Evolutionary conservation across 768 basidiomycete genomes (phyloP).

Genomic region (Boletus coccyginus): DNA sequence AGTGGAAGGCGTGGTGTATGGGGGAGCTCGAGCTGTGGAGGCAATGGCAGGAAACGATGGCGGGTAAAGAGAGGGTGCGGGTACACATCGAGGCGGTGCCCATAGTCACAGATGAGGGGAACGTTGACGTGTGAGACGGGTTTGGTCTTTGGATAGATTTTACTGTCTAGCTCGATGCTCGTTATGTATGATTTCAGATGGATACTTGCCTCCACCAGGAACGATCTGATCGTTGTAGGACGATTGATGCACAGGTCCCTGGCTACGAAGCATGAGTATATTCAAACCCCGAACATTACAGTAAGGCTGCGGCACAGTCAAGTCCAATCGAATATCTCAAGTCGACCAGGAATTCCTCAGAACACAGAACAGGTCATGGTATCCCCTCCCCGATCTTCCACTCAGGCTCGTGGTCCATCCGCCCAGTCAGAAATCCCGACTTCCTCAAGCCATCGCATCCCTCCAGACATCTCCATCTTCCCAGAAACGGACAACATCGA

Average conservation of each 20-base stretch:
- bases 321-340: too few relatives aligned
- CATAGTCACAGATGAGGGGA: not conserved
- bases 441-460: not conserved
- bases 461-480: not conserved
- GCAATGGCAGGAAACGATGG: constrained; percentile 1
- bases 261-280: too few relatives aligned
- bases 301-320: too few relatives aligned
- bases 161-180: too few relatives aligned
- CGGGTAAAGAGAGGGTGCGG: not conserved
- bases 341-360: too few relatives aligned
- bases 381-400: not conserved
- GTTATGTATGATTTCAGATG: too few relatives aligned
- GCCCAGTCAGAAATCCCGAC: not conserved
- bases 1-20: constrained; percentile 7
- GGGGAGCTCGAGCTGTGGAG: constrained; percentile 14
- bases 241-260: too few relatives aligned
- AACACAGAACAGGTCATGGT: too few relatives aligned
- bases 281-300: too few relatives aligned
- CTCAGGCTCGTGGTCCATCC: not conserved
- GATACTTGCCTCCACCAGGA: not conserved
- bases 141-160: not conserved
- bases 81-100: not conserved
- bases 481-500: constrained; percentile 18
- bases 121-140: not conserved
- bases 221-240: too few relatives aligned